phyloP scores from a whole-genome alignment of 805 yeast genomes.

The Yarrowia sp. region DNA sequence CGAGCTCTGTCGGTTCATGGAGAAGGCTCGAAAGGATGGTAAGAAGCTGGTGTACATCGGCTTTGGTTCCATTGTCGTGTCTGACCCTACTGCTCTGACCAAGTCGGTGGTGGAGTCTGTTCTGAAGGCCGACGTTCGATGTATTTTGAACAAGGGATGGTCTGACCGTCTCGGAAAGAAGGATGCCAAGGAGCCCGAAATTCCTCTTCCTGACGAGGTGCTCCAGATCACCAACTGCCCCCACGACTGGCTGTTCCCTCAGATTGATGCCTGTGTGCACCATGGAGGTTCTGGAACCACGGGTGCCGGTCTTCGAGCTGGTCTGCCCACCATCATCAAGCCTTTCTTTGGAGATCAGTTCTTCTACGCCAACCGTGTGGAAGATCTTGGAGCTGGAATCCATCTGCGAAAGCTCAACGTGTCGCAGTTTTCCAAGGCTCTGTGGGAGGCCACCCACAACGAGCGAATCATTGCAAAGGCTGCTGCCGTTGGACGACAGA shows the following conservation, averaged over 20 bases:
- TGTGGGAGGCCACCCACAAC: constrained; percentile 71
- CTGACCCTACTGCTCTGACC: constrained; percentile 79
- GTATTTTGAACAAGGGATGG: constrained; percentile 95
- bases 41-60: constrained; percentile 90
- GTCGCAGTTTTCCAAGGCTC: constrained; percentile 67
- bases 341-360: constrained; percentile 98
- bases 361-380: constrained; percentile 85
- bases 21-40: constrained; percentile 61
- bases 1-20: constrained; percentile 64
- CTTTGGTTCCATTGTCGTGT: constrained; percentile 93
- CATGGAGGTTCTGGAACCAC: constrained; percentile 98
- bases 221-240: constrained; percentile 77
- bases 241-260: constrained; percentile 93
- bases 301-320: constrained; percentile 86
- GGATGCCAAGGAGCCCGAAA: constrained; percentile 51
- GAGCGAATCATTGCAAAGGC: constrained; percentile 74
- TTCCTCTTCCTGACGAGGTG: constrained; percentile 68
- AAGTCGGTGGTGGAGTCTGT: constrained; percentile 82
- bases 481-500: constrained; percentile 62
- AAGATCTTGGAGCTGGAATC: constrained; percentile 87
- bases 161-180: constrained; percentile 68
- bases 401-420: constrained; percentile 71
- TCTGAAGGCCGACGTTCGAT: constrained; percentile 76
- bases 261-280: constrained; percentile 91
- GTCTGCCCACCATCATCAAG: constrained; percentile 86